These are phyloP conservation scores for Rhizopogon rudus DNA, from an alignment of 768 basidiomycete species.

Conservation along the genomic window DNA sequence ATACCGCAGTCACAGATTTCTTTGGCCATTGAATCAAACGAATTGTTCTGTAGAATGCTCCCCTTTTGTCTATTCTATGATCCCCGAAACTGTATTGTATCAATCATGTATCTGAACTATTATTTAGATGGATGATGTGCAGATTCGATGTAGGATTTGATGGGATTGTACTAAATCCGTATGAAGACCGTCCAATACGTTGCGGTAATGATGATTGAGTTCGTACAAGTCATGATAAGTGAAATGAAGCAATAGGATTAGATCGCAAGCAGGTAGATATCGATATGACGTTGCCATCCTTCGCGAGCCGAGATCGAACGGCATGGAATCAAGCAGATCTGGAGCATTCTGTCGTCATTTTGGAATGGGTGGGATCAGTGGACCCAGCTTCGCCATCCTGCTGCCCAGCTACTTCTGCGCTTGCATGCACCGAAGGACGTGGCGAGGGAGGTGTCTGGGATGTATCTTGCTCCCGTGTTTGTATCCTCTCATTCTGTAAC, in stretches of 20 bases:
- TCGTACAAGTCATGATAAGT: background rate
- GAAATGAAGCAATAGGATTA: background rate
- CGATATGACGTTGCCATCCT: background rate
- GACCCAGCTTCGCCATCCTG: background rate
- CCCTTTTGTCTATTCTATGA: constrained; percentile 6
- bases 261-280: background rate
- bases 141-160: background rate
- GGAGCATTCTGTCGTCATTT: background rate
- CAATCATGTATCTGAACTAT: background rate
- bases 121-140: background rate
- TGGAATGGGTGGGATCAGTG: background rate
- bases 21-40: constrained; percentile 5
- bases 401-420: background rate
- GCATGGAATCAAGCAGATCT: background rate
- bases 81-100: background rate
- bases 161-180: background rate
- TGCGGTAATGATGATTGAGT: background rate
- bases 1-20: constrained; percentile 16
- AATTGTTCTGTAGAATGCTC: constrained; percentile 17
- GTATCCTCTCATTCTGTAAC: constrained; percentile 9
- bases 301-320: too few species aligned
- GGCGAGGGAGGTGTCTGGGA: background rate
- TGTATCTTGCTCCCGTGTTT: background rate
- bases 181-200: background rate
- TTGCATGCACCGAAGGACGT: background rate